Evolutionary conservation across 23 red algal species (phyloP).

Genomic region (Gracilaria vermiculophylla): DNA sequence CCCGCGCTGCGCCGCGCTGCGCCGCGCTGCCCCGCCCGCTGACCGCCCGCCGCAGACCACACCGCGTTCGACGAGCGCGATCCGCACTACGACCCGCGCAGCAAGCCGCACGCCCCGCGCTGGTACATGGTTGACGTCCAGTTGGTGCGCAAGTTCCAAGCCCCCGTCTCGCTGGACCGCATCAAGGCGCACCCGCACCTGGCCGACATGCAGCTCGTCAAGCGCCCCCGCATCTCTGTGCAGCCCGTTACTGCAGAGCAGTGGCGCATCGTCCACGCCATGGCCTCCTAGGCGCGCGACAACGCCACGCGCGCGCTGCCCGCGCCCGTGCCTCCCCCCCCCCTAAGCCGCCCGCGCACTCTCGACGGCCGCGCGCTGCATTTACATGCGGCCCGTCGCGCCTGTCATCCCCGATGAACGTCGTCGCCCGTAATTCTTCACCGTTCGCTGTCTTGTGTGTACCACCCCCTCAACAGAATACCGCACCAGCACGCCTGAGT

Average conservation of each 20-base stretch:
- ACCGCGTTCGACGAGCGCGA: constrained; percentile 72
- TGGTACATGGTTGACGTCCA: constrained; percentile 92
- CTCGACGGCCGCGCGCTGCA: too few relatives aligned
- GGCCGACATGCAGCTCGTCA: constrained; percentile 82
- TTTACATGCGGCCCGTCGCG: too few relatives aligned
- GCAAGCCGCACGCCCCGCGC: constrained; percentile 66
- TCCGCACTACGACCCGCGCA: constrained; percentile 69
- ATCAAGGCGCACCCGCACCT: constrained; percentile 56
- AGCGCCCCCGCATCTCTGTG: constrained; percentile 69
- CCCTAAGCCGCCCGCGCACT: too few relatives aligned
- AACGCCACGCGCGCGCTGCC: too few relatives aligned
- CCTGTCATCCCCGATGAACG: too few relatives aligned
- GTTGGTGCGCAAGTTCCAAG: constrained; percentile 51
- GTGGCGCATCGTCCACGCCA: constrained; percentile 54
- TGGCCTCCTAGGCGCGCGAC: neutral
- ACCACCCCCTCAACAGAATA: too few relatives aligned
- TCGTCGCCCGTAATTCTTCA: too few relatives aligned
- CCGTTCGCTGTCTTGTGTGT: too few relatives aligned
- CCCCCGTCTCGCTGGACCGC: constrained; percentile 66
- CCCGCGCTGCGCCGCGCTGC: neutral
- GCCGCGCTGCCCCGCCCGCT: neutral
- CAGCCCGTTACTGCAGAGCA: constrained; percentile 60
- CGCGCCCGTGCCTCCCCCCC: too few relatives aligned
- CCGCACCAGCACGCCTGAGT: too few relatives aligned
- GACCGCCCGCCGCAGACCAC: too few relatives aligned